Percentiles rank a stretch among this genome's conserved stretches.
Conservation (phyloP, 345 rosid species). For the Linum tenue region DNA sequence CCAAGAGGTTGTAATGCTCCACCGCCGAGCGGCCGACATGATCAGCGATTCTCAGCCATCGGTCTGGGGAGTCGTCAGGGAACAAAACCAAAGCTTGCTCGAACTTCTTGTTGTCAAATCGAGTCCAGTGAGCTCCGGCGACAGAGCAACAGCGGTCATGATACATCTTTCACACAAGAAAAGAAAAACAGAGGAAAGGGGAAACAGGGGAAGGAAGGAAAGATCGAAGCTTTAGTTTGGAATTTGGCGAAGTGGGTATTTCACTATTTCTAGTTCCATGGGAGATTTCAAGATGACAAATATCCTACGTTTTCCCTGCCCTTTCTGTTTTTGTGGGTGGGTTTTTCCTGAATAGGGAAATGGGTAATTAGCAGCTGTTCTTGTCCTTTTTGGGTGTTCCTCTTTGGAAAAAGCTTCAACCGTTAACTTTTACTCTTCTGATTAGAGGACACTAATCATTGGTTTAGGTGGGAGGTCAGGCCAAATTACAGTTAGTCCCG, state of each 20-base stretch:
- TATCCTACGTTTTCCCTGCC: not conserved
- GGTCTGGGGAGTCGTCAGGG: not conserved
- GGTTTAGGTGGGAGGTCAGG: too few relatives aligned
- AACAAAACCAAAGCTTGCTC: not conserved
- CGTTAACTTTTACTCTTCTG: too few relatives aligned
- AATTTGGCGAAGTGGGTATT: not conserved
- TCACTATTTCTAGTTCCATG: not conserved
- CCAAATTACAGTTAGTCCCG: too few relatives aligned
- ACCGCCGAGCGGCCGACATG: not conserved
- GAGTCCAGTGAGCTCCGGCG: not conserved
- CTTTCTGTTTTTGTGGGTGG: not conserved
- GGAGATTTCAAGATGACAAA: not conserved
- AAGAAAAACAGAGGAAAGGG: not conserved
- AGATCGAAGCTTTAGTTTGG: not conserved
- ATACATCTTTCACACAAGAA: not conserved
- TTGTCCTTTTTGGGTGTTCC: too few relatives aligned
- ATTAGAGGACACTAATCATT: too few relatives aligned
- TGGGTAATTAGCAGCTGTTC: too few relatives aligned
- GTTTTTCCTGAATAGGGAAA: not conserved
- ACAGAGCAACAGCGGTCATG: not conserved
- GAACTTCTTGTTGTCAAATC: not conserved
- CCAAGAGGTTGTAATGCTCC: not conserved
- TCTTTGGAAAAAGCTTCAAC: too few relatives aligned
- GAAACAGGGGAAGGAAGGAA: constrained; percentile 1
- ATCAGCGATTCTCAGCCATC: not conserved